Conservation (phyloP, 495 filamentous ascomycete genomes). For the Glonium stellatum region DNA sequence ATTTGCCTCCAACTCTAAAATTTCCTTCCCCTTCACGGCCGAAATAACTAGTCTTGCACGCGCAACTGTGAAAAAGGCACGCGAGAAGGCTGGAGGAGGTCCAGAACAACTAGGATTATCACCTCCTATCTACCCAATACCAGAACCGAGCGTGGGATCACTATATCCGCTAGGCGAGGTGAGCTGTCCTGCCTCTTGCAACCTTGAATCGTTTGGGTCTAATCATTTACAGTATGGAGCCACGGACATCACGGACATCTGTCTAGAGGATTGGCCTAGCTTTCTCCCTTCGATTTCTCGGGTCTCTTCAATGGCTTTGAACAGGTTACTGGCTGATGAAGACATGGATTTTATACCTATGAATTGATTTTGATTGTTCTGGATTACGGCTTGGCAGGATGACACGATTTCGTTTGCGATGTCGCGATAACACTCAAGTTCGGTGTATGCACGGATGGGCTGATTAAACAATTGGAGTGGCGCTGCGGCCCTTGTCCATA, state of each 20-base stretch:
- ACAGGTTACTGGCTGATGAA: background rate
- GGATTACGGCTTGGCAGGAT: too few species aligned
- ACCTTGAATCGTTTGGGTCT: background rate
- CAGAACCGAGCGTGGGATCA: background rate
- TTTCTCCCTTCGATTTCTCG: background rate
- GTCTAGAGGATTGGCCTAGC: conserved; percentile 3
- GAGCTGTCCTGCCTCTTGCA: background rate
- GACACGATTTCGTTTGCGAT: too few species aligned
- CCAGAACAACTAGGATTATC: background rate
- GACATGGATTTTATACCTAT: conserved; percentile 3
- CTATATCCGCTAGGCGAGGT: conserved; percentile 2
- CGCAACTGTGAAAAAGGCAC: conserved; percentile 1
- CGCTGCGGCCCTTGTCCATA: too few species aligned
- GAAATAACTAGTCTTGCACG: conserved; percentile 1
- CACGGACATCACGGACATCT: background rate
- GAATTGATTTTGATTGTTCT: too few species aligned
- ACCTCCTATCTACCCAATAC: background rate
- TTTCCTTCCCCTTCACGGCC: conserved; percentile 1
- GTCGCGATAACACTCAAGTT: too few species aligned
- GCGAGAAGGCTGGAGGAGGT: background rate
- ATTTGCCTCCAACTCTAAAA: conserved; percentile 3
- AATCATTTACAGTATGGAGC: background rate
- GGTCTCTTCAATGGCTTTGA: background rate
- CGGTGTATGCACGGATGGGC: too few species aligned
- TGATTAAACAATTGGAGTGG: too few species aligned